Evolutionary conservation across 257 asterid genomes (phyloP).

Genomic region (Solanum habrochaites): DNA sequence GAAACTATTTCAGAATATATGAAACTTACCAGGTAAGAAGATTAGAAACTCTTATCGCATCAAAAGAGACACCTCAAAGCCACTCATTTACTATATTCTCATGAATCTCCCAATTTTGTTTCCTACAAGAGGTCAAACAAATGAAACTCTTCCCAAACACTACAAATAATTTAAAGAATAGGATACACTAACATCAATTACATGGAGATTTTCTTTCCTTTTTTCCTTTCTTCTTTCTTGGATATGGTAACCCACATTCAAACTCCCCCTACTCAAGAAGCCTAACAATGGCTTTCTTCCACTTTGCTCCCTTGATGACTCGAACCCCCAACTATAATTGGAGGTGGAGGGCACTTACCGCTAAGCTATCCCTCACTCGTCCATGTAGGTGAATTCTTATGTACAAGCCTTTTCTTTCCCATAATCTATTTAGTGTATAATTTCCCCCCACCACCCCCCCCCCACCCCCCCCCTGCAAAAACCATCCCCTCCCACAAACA

Average conservation of each 20-base stretch:
- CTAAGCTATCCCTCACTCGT: neutral
- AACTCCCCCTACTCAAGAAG: neutral
- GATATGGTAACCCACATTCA: neutral
- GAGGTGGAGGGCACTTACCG: neutral
- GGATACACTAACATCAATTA: neutral
- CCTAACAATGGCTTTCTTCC: neutral
- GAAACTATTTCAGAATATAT: neutral
- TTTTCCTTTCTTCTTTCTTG: neutral
- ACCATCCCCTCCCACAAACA: too few relatives aligned
- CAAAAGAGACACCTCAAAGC: neutral
- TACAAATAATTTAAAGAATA: neutral
- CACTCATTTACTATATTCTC: neutral
- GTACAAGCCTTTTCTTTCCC: slow-evolving; percentile 16
- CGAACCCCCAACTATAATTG: neutral
- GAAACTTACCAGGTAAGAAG: neutral
- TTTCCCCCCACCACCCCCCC: too few relatives aligned
- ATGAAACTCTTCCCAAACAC: neutral
- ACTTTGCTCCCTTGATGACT: neutral
- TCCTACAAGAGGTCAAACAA: neutral
- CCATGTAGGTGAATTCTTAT: neutral
- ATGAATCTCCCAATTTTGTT: neutral
- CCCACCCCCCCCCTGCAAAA: too few relatives aligned
- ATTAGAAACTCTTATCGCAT: neutral
- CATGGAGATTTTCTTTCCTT: neutral
- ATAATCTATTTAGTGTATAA: neutral